Conservation (phyloP, 2,329 filamentous ascomycete species). For the Pseudogymnoascus sp. region DNA sequence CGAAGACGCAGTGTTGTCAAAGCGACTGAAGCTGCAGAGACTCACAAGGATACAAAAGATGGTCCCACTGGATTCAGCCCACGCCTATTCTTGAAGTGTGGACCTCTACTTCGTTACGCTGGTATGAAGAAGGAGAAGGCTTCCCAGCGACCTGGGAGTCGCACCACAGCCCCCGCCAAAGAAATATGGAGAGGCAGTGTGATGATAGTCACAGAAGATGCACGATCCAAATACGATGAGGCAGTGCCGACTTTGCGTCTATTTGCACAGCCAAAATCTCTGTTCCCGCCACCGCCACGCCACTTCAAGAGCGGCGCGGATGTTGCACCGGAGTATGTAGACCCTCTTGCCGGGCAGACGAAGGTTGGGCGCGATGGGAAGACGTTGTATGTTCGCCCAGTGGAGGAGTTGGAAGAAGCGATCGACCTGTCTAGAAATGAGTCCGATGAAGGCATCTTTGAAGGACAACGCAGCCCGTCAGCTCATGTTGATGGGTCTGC, state of each 20-base stretch:
- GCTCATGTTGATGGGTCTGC: slow-evolving; percentile 45
- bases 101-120: slow-evolving; percentile 81
- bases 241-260: slow-evolving; percentile 68
- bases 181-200: slow-evolving; percentile 90
- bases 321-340: slow-evolving; percentile 73
- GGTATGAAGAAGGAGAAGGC: slow-evolving; percentile 61
- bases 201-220: slow-evolving; percentile 90
- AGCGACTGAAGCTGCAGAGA: background rate
- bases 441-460: slow-evolving; percentile 74
- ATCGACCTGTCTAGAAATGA: slow-evolving; percentile 73
- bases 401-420: slow-evolving; percentile 74
- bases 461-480: slow-evolving; percentile 49
- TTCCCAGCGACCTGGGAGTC: slow-evolving; percentile 28
- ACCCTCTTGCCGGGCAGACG: slow-evolving; percentile 78
- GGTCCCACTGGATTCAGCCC: slow-evolving; percentile 68
- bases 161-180: slow-evolving; percentile 35
- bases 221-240: slow-evolving; percentile 71
- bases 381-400: slow-evolving; percentile 78
- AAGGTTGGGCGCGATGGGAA: slow-evolving; percentile 80
- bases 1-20: slow-evolving; percentile 26
- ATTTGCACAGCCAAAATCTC: slow-evolving; percentile 77
- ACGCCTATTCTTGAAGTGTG: slow-evolving; percentile 76
- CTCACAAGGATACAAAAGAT: background rate
- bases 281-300: slow-evolving; percentile 68
- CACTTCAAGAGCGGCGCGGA: slow-evolving; percentile 54